Conservation (phyloP, 805 yeast species). For the Suhomyces xylopsoci region DNA sequence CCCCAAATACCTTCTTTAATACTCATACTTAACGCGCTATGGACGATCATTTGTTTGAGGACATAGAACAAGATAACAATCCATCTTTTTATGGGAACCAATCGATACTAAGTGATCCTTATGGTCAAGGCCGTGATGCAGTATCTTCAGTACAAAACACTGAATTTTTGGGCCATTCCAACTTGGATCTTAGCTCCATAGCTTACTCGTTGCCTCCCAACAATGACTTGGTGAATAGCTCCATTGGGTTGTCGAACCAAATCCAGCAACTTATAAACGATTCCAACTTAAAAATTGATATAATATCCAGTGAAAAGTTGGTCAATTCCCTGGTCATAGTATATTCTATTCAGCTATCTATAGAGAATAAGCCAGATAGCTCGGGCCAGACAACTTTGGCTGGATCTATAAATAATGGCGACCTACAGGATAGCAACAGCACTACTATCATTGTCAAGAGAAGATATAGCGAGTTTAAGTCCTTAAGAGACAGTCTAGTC, state of each 20-base stretch:
- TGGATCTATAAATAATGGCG: not conserved
- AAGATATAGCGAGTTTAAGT: slow-evolving; percentile 43
- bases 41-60: slow-evolving; percentile 27
- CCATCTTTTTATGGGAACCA: slow-evolving; percentile 41
- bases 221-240: slow-evolving; percentile 26
- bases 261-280: slow-evolving; percentile 29
- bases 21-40: not conserved
- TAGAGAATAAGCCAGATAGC: slow-evolving; percentile 2
- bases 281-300: slow-evolving; percentile 25
- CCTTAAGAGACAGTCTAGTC: slow-evolving; percentile 36
- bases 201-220: slow-evolving; percentile 1
- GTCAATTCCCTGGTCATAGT: slow-evolving; percentile 37
- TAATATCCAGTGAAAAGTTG: slow-evolving; percentile 34
- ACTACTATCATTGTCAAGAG: slow-evolving; percentile 35
- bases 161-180: not conserved
- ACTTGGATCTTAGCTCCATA: not conserved
- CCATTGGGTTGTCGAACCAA: slow-evolving; percentile 28
- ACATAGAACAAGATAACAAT: slow-evolving; percentile 45
- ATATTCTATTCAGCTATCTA: slow-evolving; percentile 31
- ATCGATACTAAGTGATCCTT: slow-evolving; percentile 26
- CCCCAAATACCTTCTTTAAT: too few relatives aligned
- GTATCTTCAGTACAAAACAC: not conserved
- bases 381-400: slow-evolving; percentile 4
- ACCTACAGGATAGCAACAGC: not conserved
- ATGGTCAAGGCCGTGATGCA: slow-evolving; percentile 11